A percentile compares a stretch with the other conserved stretches of the same genome.
These are phyloP conservation scores for Phaseolus coccineus DNA, from an alignment of 331 rosid species.

Conservation along the genomic window DNA sequence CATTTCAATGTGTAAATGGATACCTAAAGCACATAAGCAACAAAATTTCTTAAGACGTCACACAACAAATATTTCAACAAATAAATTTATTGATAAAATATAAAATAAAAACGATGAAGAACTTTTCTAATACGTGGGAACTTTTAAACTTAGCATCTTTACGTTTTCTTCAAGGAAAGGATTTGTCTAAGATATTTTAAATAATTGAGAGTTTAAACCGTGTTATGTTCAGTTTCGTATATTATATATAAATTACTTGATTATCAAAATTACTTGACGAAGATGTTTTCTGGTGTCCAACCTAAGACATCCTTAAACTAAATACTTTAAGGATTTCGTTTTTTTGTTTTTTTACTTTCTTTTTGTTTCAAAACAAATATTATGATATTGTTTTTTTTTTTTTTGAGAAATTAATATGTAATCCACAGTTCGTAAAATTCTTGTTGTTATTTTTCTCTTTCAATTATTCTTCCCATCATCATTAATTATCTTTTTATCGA, in stretches of 20 bases:
- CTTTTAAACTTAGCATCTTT: background rate
- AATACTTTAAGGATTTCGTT: too few species aligned
- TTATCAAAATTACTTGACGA: background rate
- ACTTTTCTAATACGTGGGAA: background rate
- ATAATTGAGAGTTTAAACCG: background rate
- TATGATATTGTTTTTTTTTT: too few species aligned
- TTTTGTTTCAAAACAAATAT: too few species aligned
- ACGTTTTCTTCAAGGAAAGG: background rate
- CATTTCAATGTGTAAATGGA: background rate
- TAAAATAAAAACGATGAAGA: background rate
- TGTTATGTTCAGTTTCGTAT: background rate
- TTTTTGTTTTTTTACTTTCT: too few species aligned
- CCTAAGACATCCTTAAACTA: too few species aligned
- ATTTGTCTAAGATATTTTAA: background rate
- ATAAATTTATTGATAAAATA: too few species aligned
- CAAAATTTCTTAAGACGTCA: background rate
- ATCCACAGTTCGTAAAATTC: background rate
- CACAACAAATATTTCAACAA: too few species aligned
- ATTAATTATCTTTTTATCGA: too few species aligned
- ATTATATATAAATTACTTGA: background rate
- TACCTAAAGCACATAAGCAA: background rate
- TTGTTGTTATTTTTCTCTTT: background rate
- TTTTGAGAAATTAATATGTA: too few species aligned
- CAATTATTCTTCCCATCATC: background rate
- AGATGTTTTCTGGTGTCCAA: background rate